Evolutionary conservation across 768 basidiomycete genomes (phyloP), one percentile per base, ranked within the genome.

Genomic region (Xerocomellus chrysenteron): DNA sequence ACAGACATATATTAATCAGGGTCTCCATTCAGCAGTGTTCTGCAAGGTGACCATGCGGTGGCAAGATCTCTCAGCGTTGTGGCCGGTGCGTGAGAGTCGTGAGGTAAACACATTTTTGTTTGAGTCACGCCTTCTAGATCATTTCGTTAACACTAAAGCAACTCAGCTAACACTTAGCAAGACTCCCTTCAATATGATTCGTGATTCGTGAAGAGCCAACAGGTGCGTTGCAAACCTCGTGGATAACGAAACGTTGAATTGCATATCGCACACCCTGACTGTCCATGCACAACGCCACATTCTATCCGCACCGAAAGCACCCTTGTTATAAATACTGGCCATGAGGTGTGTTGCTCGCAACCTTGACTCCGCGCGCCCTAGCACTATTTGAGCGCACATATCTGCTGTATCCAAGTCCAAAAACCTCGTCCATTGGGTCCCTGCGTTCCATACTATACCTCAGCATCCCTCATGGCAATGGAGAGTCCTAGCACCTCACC

Each of bases 11-110:
- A 51, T 47, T 42, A 47, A 59, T 21, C 10, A 36, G 48, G 37
- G 17, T 17, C 21, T 24, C 8, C 32, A 16, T 37, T 24, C 30
- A 39, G 17, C 21, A n/a, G 28, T n/a, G 42, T 45, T 39, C 41
- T 49, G 46, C 63, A 40, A 52, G 52, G 58, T 33, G 42, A 11
- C 51, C 54, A 36, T 57, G 58, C 46, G 36, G 57, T 16, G 10
- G 35, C 21, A 35, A n/a, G 17, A 14, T 30, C 19, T 28, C 13
- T 36, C 24, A 12, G 12, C 16, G 3, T 21, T 32, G 10, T 5
- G 19, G 9, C 26, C n/a, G 16, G 11, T 28, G 17, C 21, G 19
- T 9, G n/a, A n/a, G 8, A n/a, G 28, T 39, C 52, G 4, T 35
- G 33, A 11, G n/a, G 21, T 41, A 39, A 12, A 42, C 37, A 13